Conservation (phyloP, 2,329 filamentous ascomycete species). For the Colletotrichum godetiae region DNA sequence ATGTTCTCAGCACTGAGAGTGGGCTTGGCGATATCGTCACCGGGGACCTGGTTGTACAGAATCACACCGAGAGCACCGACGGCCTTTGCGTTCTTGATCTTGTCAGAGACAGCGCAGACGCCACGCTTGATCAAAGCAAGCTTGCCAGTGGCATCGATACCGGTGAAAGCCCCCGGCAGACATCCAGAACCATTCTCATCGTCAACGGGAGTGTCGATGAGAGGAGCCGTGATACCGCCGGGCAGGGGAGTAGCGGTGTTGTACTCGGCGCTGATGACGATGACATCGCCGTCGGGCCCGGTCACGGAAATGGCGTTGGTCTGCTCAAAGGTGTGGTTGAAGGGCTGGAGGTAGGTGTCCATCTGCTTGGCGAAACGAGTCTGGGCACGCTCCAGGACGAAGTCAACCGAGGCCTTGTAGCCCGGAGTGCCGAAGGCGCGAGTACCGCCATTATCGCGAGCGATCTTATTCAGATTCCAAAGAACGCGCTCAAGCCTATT, state of each 20-base stretch:
- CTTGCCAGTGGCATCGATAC: conserved; percentile 55
- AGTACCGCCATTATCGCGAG: conserved; percentile 60
- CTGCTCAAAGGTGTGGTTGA: conserved; percentile 51
- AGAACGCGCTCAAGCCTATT: conserved; percentile 59
- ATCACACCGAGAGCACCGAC: conserved; percentile 58
- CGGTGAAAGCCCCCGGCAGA: conserved; percentile 54
- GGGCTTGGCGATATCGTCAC: conserved; percentile 54
- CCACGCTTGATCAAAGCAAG: conserved; percentile 58
- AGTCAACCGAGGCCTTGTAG: conserved; percentile 62
- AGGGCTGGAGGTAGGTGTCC: conserved; percentile 52
- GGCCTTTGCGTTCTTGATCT: conserved; percentile 55
- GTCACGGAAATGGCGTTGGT: conserved; percentile 54
- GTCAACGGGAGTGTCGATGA: conserved; percentile 51
- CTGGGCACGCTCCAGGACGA: conserved; percentile 52
- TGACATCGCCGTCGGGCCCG: conserved; percentile 56
- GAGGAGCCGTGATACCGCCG: conserved; percentile 47
- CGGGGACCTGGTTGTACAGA: conserved; percentile 71
- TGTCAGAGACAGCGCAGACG: conserved; percentile 53
- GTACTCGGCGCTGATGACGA: conserved; percentile 55
- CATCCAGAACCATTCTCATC: conserved; percentile 52
- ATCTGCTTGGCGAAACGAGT: conserved; percentile 50
- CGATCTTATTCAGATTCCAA: conserved; percentile 59
- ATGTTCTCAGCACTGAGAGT: conserved; percentile 62
- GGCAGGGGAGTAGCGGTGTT: conserved; percentile 56
- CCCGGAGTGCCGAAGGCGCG: conserved; percentile 64